Evolutionary conservation across 768 basidiomycete genomes (phyloP), one percentile per base, ranked within the genome.

Genomic region (Podaxis sp.): DNA sequence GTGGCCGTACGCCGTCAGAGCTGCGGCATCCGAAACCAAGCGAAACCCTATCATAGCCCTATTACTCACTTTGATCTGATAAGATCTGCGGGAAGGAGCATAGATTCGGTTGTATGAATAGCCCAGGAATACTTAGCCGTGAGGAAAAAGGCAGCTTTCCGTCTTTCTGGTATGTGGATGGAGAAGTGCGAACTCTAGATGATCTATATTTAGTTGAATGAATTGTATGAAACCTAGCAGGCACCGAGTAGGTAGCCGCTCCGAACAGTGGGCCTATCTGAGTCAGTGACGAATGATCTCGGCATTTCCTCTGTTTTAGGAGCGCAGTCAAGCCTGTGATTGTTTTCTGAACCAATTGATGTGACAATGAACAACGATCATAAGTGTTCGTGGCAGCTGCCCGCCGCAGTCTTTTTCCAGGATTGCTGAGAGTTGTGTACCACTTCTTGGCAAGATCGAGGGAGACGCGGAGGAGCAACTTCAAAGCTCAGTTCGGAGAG

Each of bases 1-100:
- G 55, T 53, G 60, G 61, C 55, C 46, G 55, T 36, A 15, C 41
- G 60, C 41, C 53, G 53, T 55, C 53, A 62, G 28, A 28, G 44
- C 61, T 62, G 61, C 54, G 54, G 61, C 46, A 62, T 26, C 33
- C 54, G 36, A 33, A 56, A 17, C 20, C 36, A 28, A 24, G 28
- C 37, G 33, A 56, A 46, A 28, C 24, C 3, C 37, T 33, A 10
- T 33, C 33, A 33, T 33, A 33, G 33, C 33, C 33, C 8, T 17
- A 24, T 38, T 36, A 50, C 61, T 62, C 61, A 51, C 51, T 5
- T 41, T 11, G 15, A 26, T 40, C 38, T 60, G 58, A 60, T 60
- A 60, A 60, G 59, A 53, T 40, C n/a, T 36, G 6, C 26, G 49
- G 22, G 22, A 50, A 22, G n/a, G 58, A 59, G 49, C 49, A 37